Evolutionary conservation across 495 filamentous ascomycete species (phyloP).

Genomic region (Neurospora hispaniola): DNA sequence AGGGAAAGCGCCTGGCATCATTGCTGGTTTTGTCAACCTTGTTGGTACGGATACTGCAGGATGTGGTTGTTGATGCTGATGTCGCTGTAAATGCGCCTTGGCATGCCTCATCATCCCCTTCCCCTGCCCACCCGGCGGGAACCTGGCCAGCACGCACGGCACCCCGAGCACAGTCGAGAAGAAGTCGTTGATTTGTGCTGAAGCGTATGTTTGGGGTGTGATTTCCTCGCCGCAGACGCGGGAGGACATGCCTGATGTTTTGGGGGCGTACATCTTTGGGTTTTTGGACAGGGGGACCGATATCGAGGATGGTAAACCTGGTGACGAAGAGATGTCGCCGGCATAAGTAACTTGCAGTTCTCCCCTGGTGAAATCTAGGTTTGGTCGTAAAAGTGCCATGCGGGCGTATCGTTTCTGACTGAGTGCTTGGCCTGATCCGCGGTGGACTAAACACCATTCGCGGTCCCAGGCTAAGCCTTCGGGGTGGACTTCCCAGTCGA

Average conservation of each 20-base stretch:
- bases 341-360: slow-evolving; percentile 42
- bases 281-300: slow-evolving; percentile 53
- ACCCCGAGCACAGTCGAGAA: slow-evolving; percentile 65
- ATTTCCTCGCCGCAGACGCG: slow-evolving; percentile 75
- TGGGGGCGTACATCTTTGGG: slow-evolving; percentile 34
- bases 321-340: slow-evolving; percentile 19
- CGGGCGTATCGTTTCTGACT: slow-evolving; percentile 73
- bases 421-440: slow-evolving; percentile 64
- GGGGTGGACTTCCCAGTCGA: slow-evolving; percentile 59
- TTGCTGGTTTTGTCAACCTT: background rate
- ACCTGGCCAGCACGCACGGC: slow-evolving; percentile 69
- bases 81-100: slow-evolving; percentile 51
- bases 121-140: slow-evolving; percentile 50
- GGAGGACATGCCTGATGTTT: slow-evolving; percentile 26
- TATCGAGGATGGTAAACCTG: slow-evolving; percentile 34
- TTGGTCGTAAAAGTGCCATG: slow-evolving; percentile 71
- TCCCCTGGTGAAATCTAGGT: slow-evolving; percentile 48
- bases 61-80: too few relatives aligned
- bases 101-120: slow-evolving; percentile 50
- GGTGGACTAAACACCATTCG: slow-evolving; percentile 87
- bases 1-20: slow-evolving; percentile 49
- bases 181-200: slow-evolving; percentile 52
- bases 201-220: slow-evolving; percentile 54
- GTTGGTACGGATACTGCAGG: too few relatives aligned
- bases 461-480: slow-evolving; percentile 86